Base-by-base conservation (phyloP, 2,329 filamentous ascomycete genomes). In the Pleomassaria siparia region DNA sequence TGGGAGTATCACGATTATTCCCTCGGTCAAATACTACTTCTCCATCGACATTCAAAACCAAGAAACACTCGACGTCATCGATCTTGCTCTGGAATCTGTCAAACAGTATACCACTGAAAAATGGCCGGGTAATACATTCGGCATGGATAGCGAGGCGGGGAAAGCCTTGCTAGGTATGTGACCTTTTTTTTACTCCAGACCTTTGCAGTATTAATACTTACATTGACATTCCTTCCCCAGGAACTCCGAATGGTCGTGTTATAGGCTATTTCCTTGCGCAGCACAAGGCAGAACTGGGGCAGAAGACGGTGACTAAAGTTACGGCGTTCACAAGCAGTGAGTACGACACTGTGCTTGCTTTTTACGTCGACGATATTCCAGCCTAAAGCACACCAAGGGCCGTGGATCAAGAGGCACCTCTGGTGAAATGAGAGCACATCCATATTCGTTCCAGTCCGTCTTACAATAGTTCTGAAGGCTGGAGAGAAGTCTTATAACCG, bases 11-110 rank as follows among this genome's bases (percentile, higher is more conserved):
- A 15, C 9, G 9, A 33, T 9, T 15, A 15, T 33, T 10, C n/a
- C n/a, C n/a, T n/a, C n/a, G n/a, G n/a, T n/a, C n/a, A 33, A 33
- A 33, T 33, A 33, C 30, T 33, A 33, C 30, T 33, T 33, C n/a
- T 33, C 30, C 8, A 15, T 33, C 9, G 30, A 33, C n/a, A 15
- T 33, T 33, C 30, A 33, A n/a, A 33, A 33, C n/a, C 6, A 9
- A 6, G 30, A 33, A 6, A 9, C 9, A 9, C 8, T 6, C 6
- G 15, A 6, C 9, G n/a, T 33, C 30, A 33, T 33, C 30, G 6
- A 10, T 9, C 8, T 9, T 6, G 30, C 30, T 9, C 15, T 33
- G n/a, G 6, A 10, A 10, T 10, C 9, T 33, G 30, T 15, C 6
- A 15, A 15, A 6, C 8, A 8, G 8, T 6, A 33, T n/a, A n/a